Evolutionary conservation across 306 rosid genomes (phyloP), one percentile per base, ranked within the genome.

Genomic region (Notholithocarpus densiflorus): DNA sequence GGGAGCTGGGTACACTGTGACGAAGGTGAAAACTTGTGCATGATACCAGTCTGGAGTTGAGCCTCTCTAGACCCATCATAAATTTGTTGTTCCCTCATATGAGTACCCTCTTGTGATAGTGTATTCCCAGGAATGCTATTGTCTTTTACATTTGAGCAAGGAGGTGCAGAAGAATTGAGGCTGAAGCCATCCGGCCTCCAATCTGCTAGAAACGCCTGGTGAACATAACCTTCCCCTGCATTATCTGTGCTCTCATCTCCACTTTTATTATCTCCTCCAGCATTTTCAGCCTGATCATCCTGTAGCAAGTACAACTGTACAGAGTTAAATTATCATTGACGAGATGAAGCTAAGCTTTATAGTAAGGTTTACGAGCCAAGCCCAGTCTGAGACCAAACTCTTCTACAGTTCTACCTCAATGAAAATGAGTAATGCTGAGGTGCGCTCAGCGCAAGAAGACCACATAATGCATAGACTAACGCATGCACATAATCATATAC

Each of bases 161-260:
- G 52, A 73, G 20, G 74, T 57, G 69, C 94, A 83, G 86, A 68
- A 85, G 79, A 78, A 80, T 34, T 59, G 74, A 29, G 65, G 74
- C 81, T 27, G 62, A 87, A 82, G 75, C 83, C n/a, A 55, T 80
- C 87, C 13, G 90, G 95, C 77, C 93, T 90, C 97, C 98, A 95
- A 84, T 92, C 99, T 77, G 98, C 96, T 87, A 87, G 76, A 85
- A 89, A 89, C 73, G 96, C 95, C 88, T 90, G 97, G 75, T 92
- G 94, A 73, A 90, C 96, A 76, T 87, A 88, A 66, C 91, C 86
- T 86, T 82, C 85, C 43, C 79, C 89, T 68, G 89, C 85, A 87
- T 82, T 85, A 83, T 89, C 89, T 64, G 55, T 56, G 85, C 85
- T 79, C 56, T 74, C 89, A 74, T 83, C 90, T 65, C 84, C 83